A percentile compares a stretch with the other conserved stretches of the same genome.
Evolutionary conservation across 306 rosid genomes (phyloP).

Genomic region (Erythrophleum fordii): DNA sequence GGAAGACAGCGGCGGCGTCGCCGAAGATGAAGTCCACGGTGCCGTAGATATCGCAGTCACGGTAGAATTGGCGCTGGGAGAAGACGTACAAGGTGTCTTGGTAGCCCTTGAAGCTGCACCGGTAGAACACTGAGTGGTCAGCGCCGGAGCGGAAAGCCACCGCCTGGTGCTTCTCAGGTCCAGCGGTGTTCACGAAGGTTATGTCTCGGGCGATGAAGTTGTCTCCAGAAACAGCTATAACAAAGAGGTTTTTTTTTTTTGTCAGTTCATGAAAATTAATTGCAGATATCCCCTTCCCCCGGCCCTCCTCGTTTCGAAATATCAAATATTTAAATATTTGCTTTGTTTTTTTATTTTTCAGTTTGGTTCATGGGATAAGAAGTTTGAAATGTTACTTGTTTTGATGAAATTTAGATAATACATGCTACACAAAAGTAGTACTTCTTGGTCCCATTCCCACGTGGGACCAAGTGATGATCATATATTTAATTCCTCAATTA

Average conservation of each 20-base stretch:
- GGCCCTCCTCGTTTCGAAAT: not conserved
- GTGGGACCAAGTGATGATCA: conserved; percentile 5
- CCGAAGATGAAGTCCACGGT: conserved; percentile 84
- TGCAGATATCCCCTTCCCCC: not conserved
- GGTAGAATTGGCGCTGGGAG: conserved; percentile 81
- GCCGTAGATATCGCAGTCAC: conserved; percentile 77
- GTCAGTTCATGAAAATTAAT: not conserved
- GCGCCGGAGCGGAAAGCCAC: conserved; percentile 74
- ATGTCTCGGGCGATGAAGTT: conserved; percentile 79
- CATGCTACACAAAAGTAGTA: conserved; percentile 26
- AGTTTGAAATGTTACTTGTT: not conserved
- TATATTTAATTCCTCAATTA: not conserved
- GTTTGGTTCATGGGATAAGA: not conserved
- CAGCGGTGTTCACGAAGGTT: conserved; percentile 86
- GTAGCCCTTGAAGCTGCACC: conserved; percentile 78
- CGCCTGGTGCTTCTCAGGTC: conserved; percentile 75
- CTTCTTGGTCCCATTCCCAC: conserved; percentile 12
- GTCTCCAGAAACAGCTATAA: conserved; percentile 64
- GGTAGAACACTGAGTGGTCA: conserved; percentile 69
- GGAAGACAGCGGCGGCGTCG: conserved; percentile 57
- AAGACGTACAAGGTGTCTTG: conserved; percentile 81
- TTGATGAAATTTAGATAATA: conserved; percentile 18
- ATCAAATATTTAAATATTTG: not conserved
- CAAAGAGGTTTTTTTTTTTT: not conserved
- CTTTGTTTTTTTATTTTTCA: not conserved